Conservation (phyloP, 345 rosid genomes). For the Carallia brachiata region DNA sequence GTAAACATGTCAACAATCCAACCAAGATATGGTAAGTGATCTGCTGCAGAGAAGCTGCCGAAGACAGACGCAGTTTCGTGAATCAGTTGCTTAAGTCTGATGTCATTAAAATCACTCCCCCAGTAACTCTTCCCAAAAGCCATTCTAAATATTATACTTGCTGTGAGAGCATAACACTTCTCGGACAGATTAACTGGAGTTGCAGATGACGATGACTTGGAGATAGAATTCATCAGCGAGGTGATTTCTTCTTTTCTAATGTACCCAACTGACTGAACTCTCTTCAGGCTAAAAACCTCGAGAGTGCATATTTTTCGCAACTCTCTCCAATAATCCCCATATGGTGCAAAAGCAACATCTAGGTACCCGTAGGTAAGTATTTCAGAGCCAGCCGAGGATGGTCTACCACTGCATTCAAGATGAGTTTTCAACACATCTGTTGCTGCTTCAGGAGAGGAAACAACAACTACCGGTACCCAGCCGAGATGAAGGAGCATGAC, state of each 20-base stretch:
- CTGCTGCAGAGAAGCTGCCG: slow-evolving; percentile 34
- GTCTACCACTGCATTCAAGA: slow-evolving; percentile 21
- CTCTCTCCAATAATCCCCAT: slow-evolving; percentile 19
- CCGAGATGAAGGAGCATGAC: slow-evolving; percentile 18
- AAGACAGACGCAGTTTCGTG: slow-evolving; percentile 22
- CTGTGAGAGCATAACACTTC: slow-evolving; percentile 8
- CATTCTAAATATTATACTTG: slow-evolving; percentile 18
- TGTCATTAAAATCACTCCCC: slow-evolving; percentile 23
- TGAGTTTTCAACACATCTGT: slow-evolving; percentile 17
- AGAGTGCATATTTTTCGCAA: slow-evolving; percentile 10
- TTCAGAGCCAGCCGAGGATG: neutral
- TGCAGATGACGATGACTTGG: slow-evolving; percentile 3
- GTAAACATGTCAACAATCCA: slow-evolving; percentile 37
- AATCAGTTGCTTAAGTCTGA: slow-evolving; percentile 30
- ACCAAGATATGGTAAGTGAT: slow-evolving; percentile 40
- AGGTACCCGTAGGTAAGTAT: slow-evolving; percentile 16
- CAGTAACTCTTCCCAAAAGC: slow-evolving; percentile 14
- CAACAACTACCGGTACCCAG: slow-evolving; percentile 8
- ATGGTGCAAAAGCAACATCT: slow-evolving; percentile 24
- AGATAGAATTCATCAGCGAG: slow-evolving; percentile 9
- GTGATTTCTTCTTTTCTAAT: slow-evolving; percentile 12
- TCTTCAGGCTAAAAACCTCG: slow-evolving; percentile 20
- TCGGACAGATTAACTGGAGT: slow-evolving; percentile 15
- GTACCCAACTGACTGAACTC: slow-evolving; percentile 18
- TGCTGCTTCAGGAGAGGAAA: slow-evolving; percentile 30